These are phyloP conservation scores for Calonectria crousiana DNA, from an alignment of 2,329 filamentous ascomycete genomes.

Conservation along the genomic window DNA sequence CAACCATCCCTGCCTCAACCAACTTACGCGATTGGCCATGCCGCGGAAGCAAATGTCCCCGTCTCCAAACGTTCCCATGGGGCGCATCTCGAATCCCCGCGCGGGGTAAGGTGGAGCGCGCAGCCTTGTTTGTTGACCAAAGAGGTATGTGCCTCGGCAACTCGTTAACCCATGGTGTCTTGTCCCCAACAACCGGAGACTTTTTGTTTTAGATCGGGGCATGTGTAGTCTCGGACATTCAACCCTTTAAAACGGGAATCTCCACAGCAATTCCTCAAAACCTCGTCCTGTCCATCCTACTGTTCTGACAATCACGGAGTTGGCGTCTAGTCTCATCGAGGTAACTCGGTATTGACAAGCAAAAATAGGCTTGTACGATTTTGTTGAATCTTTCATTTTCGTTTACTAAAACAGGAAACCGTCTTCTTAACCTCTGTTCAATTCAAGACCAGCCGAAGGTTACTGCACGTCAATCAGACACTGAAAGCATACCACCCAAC, in stretches of 20 bases:
- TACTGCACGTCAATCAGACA: neutral
- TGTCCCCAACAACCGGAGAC: neutral
- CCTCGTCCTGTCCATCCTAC: neutral
- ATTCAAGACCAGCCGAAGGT: neutral
- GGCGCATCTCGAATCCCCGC: neutral
- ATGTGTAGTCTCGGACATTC: neutral
- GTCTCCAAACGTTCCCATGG: neutral
- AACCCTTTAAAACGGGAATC: neutral
- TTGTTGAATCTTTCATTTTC: neutral
- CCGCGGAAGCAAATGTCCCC: neutral
- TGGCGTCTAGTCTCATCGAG: neutral
- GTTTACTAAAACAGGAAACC: neutral
- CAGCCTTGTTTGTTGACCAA: neutral
- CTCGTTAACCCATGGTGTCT: neutral
- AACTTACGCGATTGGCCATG: neutral
- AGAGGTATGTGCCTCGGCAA: neutral
- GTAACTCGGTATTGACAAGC: neutral
- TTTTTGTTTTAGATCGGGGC: neutral
- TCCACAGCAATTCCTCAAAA: neutral
- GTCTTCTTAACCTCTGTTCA: neutral
- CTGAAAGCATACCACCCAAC: too few relatives aligned
- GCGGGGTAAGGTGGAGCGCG: conserved; percentile 1
- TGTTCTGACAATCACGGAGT: neutral
- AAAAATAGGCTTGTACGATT: neutral
- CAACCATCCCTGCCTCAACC: neutral